phyloP scores from a whole-genome alignment of 129 eudicot species.

The Artemisia annua region DNA sequence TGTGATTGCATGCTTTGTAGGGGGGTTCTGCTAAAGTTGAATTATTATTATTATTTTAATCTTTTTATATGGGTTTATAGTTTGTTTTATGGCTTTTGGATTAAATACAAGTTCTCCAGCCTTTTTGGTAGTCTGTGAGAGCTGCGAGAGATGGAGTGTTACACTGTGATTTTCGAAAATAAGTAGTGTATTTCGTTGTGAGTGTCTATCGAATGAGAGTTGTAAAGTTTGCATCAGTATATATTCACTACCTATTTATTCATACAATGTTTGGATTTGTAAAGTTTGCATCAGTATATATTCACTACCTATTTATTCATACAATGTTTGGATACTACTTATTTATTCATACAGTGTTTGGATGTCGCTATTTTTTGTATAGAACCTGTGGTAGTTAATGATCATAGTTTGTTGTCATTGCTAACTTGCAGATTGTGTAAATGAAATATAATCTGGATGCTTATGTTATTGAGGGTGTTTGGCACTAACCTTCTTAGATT shows the following conservation, averaged over 20 bases:
- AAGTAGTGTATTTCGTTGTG: conserved; percentile 5
- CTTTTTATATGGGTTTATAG: neutral
- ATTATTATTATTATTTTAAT: neutral
- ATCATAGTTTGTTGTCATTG: too few species aligned
- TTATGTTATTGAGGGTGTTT: too few species aligned
- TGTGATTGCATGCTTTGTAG: conserved; percentile 26
- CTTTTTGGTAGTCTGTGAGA: conserved; percentile 26
- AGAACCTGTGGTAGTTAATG: too few species aligned
- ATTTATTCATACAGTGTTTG: too few species aligned
- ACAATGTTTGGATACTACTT: too few species aligned
- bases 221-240: neutral
- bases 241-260: neutral
- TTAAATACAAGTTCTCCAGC: conserved; percentile 23
- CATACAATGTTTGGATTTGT: neutral
- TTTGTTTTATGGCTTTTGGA: conserved; percentile 19
- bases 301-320: neutral
- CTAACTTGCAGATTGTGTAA: too few species aligned
- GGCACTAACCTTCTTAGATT: too few species aligned
- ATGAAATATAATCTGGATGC: neutral
- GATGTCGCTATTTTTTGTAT: neutral
- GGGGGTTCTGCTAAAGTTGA: conserved; percentile 20
- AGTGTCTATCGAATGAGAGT: neutral
- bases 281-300: neutral
- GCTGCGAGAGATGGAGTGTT: conserved; percentile 14
- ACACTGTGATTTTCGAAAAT: conserved; percentile 13